Evolutionary conservation across 106 monocot species (phyloP).

Genomic region (Triglochin maritima): DNA sequence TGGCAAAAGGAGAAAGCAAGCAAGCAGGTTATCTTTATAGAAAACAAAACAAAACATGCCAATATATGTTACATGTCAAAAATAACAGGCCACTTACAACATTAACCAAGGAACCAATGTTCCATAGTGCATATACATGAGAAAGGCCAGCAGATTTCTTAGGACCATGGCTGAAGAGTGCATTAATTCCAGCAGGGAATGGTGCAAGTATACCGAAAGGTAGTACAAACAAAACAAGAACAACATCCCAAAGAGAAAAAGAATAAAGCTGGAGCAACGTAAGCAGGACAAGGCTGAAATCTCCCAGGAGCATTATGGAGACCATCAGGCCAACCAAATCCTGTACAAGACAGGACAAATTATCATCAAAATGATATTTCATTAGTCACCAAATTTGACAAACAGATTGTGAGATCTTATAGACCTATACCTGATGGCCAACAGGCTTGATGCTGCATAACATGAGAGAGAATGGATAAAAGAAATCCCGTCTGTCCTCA

Average conservation of each 20-base stretch:
- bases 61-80: too few species aligned
- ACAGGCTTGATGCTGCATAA: constrained; percentile 77
- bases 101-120: constrained; percentile 83
- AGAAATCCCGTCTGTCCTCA: constrained; percentile 58
- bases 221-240: constrained; percentile 86
- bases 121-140: constrained; percentile 93
- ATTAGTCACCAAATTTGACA: neutral
- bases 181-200: constrained; percentile 97
- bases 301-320: constrained; percentile 80
- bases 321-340: constrained; percentile 92
- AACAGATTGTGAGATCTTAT: neutral
- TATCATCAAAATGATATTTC: neutral
- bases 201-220: constrained; percentile 86
- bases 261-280: constrained; percentile 93
- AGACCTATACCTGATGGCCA: constrained; percentile 74
- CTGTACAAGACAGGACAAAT: constrained; percentile 28
- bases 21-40: neutral
- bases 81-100: constrained; percentile 52
- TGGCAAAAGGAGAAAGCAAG: neutral
- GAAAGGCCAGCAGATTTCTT: constrained; percentile 82
- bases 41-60: neutral
- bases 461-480: constrained; percentile 79
- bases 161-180: constrained; percentile 96
- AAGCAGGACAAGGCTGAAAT: constrained; percentile 96
- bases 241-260: constrained; percentile 70